Evolutionary conservation across 140 eudicot genomes (phyloP).

Genomic region (Oenanthe javanica): DNA sequence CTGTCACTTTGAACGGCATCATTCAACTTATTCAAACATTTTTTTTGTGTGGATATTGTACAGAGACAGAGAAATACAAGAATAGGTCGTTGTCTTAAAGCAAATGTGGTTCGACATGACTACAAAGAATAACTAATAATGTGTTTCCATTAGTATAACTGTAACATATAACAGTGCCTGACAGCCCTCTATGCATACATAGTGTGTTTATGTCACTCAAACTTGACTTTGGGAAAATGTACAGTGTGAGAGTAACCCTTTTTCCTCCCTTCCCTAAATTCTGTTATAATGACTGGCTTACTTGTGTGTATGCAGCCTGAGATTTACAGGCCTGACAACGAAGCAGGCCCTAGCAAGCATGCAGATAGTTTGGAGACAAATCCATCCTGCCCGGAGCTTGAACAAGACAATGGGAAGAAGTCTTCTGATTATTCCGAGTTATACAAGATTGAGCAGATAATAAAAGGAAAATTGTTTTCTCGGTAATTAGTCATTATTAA

Average conservation of each 20-base stretch:
- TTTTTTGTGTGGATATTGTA: not conserved
- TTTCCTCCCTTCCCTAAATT: not conserved
- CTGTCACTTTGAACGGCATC: not conserved
- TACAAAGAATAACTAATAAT: not conserved
- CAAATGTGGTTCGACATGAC: not conserved
- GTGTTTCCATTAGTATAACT: not conserved
- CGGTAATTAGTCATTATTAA: constrained; percentile 49
- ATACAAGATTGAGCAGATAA: constrained; percentile 59
- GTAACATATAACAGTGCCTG: not conserved
- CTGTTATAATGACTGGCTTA: constrained; percentile 4
- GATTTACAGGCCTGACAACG: constrained; percentile 21
- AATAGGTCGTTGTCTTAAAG: not conserved
- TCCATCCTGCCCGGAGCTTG: constrained; percentile 20
- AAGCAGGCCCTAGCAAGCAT: constrained; percentile 34
- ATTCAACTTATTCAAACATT: not conserved
- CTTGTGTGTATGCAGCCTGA: constrained; percentile 42
- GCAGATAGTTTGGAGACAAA: constrained; percentile 25
- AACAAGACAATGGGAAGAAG: constrained; percentile 22
- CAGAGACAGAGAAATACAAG: not conserved
- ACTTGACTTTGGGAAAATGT: not conserved
- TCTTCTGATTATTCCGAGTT: constrained; percentile 30
- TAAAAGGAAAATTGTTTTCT: constrained; percentile 66
- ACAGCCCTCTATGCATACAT: not conserved
- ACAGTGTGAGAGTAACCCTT: not conserved
- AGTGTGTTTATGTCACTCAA: not conserved